phyloP scores from a whole-genome alignment of 768 basidiomycete genomes.

The Leccinum truebloodii region DNA sequence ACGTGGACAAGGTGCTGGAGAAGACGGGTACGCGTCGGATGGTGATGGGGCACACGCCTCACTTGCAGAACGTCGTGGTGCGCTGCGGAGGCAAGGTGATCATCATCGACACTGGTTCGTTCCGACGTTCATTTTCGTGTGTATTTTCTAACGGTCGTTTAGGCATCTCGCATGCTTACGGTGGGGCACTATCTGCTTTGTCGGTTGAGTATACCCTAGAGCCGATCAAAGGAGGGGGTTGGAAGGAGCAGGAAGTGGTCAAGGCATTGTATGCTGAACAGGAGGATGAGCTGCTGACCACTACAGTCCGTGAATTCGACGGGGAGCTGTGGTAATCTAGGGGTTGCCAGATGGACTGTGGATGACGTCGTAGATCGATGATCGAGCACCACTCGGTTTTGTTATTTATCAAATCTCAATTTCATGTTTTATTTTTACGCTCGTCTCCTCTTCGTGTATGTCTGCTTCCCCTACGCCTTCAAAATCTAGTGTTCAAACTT shows the following conservation, averaged over 20 bases:
- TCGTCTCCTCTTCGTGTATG: slow-evolving; percentile 13
- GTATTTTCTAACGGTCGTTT: slow-evolving; percentile 9
- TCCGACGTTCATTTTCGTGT: background rate
- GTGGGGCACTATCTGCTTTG: slow-evolving; percentile 87
- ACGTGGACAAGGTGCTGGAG: slow-evolving; percentile 68
- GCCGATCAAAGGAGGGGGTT: slow-evolving; percentile 45
- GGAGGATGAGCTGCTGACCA: slow-evolving; percentile 31
- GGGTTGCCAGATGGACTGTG: slow-evolving; percentile 12
- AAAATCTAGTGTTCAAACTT: slow-evolving; percentile 35
- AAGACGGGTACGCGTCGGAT: slow-evolving; percentile 82
- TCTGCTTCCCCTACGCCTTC: slow-evolving; percentile 17
- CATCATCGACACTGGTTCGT: slow-evolving; percentile 89
- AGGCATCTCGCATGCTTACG: slow-evolving; percentile 96
- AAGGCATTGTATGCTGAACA: slow-evolving; percentile 37
- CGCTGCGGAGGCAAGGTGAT: slow-evolving; percentile 91
- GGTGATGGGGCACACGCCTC: slow-evolving; percentile 97
- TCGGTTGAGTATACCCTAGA: slow-evolving; percentile 84
- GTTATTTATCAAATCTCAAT: slow-evolving; percentile 24
- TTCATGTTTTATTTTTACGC: slow-evolving; percentile 1
- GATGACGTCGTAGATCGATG: slow-evolving; percentile 16
- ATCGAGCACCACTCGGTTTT: slow-evolving; percentile 6
- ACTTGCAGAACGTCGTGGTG: slow-evolving; percentile 83
- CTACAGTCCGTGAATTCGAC: slow-evolving; percentile 26
- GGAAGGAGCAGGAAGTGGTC: slow-evolving; percentile 39
- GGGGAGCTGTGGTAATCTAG: slow-evolving; percentile 27